These are phyloP conservation scores for Phytopythium helicoides DNA, from an alignment of 352 stramenopile species.

Conservation along the genomic window DNA sequence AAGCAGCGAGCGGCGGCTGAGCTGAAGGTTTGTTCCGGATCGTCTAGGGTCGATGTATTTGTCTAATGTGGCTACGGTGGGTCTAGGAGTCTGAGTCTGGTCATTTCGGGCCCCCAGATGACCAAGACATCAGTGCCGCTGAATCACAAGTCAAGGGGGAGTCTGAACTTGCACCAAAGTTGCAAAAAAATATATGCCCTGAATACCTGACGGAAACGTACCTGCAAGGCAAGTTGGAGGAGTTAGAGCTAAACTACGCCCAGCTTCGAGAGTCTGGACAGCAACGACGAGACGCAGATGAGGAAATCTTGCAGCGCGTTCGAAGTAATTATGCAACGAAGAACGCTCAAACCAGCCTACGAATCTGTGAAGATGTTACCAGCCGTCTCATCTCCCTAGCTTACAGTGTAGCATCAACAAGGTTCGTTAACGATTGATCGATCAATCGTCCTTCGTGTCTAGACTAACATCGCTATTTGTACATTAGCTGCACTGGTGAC, in stretches of 20 bases:
- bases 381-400: constrained; percentile 30
- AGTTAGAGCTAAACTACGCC: constrained; percentile 50
- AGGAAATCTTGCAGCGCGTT: constrained; percentile 27
- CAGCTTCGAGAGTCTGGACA: constrained; percentile 31
- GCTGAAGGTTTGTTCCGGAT: constrained; percentile 22
- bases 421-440: constrained; percentile 14
- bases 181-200: background rate
- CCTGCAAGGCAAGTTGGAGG: constrained; percentile 32
- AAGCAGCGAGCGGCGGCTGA: constrained; percentile 44
- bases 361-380: constrained; percentile 26
- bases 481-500: too few relatives aligned
- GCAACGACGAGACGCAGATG: constrained; percentile 31
- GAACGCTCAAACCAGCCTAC: constrained; percentile 18
- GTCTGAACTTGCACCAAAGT: background rate
- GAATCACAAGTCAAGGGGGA: background rate
- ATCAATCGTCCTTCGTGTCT: too few relatives aligned
- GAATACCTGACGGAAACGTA: constrained; percentile 31
- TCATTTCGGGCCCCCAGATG: background rate
- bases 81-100: background rate
- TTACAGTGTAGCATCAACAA: constrained; percentile 14
- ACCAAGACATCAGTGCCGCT: background rate
- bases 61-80: background rate
- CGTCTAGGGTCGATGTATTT: background rate
- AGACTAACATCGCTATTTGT: too few relatives aligned
- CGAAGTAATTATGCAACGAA: constrained; percentile 16